Evolutionary conservation across 768 basidiomycete species (phyloP), one percentile per base, ranked within the genome.

Genomic region (Pholiota molesta): DNA sequence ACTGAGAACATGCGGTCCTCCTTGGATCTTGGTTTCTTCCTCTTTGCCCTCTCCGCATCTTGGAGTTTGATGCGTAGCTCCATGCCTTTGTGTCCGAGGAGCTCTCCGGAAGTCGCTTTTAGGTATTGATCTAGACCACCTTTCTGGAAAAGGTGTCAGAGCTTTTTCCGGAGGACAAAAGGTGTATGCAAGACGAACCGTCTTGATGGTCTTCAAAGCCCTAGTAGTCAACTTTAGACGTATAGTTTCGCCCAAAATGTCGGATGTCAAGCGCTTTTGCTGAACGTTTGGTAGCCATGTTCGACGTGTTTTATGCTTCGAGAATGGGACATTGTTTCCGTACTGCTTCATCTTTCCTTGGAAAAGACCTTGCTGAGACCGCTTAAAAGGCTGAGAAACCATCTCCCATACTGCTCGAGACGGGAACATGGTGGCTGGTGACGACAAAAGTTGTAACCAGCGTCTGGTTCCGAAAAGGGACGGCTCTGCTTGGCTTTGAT

Each of bases 251-350:
- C 82, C 85, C 37, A 94, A 74, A 8, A 85, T 75, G 14, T 90
- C 88, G 13, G 91, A 94, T 65, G 78, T 83, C 49, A 95, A 67
- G 1, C 87, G 84, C 74, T 95, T 94, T 55, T 79, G 78, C 66
- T 95, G 93, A 23, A 94, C 82, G 74, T 96, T 96, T 37, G 94
- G 94, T 11, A 94, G 79, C 94, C 94, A 96, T 47, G 89, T 84
- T 42, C 94, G 81, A 54, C 91, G 88, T 26, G 95, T 95, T 78
- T 95, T 95, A 72, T 90, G 84, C 72, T 89, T 89, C 23, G 94
- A 95, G 74, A 93, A 90, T 0, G 94, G 93, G 52, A 95, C 92
- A 70, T 89, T 95, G 80, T 95, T 95, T 26, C 94, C 94, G 66
- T 86, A 86, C 68, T 87, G 88, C 68, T 88, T 92, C 58, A 78